Percentiles rank a stretch among this genome's conserved stretches.
Evolutionary conservation across 2,329 filamentous ascomycete genomes (phyloP).

Genomic region (Xylariaceae sp.): DNA sequence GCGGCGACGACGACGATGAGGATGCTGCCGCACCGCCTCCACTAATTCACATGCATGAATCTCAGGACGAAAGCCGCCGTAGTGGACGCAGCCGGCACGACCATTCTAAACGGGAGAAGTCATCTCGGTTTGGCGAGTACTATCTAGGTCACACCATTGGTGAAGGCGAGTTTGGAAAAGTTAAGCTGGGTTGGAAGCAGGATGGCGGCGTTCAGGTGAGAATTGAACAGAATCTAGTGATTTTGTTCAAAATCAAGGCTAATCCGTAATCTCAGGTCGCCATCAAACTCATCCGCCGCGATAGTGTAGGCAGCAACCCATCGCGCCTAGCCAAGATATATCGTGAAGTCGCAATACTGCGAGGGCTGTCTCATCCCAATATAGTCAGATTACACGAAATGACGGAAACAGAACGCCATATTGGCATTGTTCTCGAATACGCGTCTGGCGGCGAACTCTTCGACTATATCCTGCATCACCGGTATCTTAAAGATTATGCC

Average conservation of each 20-base stretch:
- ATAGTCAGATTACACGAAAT: constrained; percentile 97
- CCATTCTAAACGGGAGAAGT: constrained; percentile 61
- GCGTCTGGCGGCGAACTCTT: constrained; percentile 96
- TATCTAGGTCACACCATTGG: constrained; percentile 93
- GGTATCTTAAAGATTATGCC: constrained; percentile 90
- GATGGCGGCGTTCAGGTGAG: constrained; percentile 79
- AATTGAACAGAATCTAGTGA: neutral
- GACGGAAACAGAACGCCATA: constrained; percentile 95
- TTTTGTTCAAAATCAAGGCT: constrained; percentile 4
- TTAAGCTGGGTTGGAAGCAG: constrained; percentile 97
- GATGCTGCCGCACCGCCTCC: constrained; percentile 42
- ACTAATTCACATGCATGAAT: constrained; percentile 41
- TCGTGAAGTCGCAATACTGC: constrained; percentile 89
- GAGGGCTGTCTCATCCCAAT: constrained; percentile 86
- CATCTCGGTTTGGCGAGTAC: constrained; percentile 91
- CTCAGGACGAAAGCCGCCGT: constrained; percentile 44
- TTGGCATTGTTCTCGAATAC: constrained; percentile 97
- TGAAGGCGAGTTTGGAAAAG: constrained; percentile 97
- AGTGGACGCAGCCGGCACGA: constrained; percentile 57
- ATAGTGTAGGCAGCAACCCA: constrained; percentile 82
- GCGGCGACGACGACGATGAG: constrained; percentile 28
- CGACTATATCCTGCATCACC: constrained; percentile 95
- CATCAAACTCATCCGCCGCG: constrained; percentile 90
- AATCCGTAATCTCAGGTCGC: constrained; percentile 60
- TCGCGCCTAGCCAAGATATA: constrained; percentile 93